A percentile compares a stretch with the other conserved stretches of the same genome.
Conservation (phyloP, 257 asterid genomes). For the Lithospermum erythrorhizon region DNA sequence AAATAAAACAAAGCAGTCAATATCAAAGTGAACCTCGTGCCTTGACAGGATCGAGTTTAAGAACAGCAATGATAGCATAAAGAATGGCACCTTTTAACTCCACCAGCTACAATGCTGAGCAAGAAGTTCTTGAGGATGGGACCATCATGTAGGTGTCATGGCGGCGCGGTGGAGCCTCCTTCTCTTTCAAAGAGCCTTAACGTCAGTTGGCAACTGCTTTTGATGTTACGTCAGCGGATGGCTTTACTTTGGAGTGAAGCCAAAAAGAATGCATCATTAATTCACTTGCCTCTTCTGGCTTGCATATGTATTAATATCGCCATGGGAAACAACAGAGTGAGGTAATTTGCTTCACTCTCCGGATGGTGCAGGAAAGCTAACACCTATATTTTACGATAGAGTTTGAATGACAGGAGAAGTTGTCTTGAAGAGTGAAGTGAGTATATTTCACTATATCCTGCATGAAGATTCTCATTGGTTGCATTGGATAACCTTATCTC, state of each 20-base stretch:
- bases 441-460: conserved; percentile 13
- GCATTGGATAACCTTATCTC: conserved; percentile 46
- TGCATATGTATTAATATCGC: conserved; percentile 45
- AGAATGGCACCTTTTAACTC: conserved; percentile 46
- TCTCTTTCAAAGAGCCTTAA: conserved; percentile 63
- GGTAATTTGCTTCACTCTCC: too few relatives aligned
- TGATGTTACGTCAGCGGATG: conserved; percentile 22
- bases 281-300: conserved; percentile 31
- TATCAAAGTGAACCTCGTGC: too few relatives aligned
- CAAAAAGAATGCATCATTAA: conserved; percentile 35
- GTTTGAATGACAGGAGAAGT: too few relatives aligned
- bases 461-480: conserved; percentile 38
- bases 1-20: too few relatives aligned
- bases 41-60: conserved; percentile 88
- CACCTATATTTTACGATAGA: too few relatives aligned
- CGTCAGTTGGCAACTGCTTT: conserved; percentile 34
- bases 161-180: conserved; percentile 79
- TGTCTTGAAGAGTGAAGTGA: conserved; percentile 39
- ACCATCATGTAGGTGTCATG: conserved; percentile 58
- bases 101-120: conserved; percentile 79
- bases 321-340: conserved; percentile 57
- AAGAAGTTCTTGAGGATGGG: conserved; percentile 74
- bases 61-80: conserved; percentile 57
- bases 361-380: too few relatives aligned
- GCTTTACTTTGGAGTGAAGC: conserved; percentile 39